phyloP scores from a whole-genome alignment of 164 flowering plant species.

The Brasenia schreberi region DNA sequence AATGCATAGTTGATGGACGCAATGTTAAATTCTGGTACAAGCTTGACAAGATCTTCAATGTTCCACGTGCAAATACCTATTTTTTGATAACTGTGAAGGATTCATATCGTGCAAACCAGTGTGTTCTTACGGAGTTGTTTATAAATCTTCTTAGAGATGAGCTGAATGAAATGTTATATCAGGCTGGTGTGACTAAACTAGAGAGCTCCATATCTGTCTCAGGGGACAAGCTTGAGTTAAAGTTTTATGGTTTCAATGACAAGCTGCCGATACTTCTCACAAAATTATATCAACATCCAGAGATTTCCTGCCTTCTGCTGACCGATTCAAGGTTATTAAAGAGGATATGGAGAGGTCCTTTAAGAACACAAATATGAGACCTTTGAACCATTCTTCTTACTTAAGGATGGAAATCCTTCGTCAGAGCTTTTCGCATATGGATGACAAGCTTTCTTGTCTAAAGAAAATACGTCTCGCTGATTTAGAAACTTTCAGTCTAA shows the following conservation, averaged over 20 bases:
- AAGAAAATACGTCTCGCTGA: no score
- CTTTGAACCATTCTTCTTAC: no score
- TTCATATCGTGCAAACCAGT: constrained; percentile 39
- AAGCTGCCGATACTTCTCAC: constrained; percentile 61
- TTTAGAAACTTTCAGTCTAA: no score
- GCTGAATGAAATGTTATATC: constrained; percentile 78
- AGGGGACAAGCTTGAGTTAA: constrained; percentile 75
- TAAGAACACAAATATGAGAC: no score
- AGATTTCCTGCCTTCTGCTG: constrained; percentile 54
- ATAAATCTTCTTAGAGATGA: constrained; percentile 80
- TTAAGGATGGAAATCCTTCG: no score
- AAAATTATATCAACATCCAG: constrained; percentile 45
- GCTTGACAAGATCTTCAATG: constrained; percentile 69
- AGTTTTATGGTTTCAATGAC: constrained; percentile 85
- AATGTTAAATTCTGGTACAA: constrained; percentile 87
- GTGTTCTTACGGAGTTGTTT: constrained; percentile 73
- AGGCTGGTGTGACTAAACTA: constrained; percentile 92
- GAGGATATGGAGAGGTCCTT: no score
- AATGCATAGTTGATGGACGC: constrained; percentile 69
- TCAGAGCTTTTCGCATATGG: no score
- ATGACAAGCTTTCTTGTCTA: no score
- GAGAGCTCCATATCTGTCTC: constrained; percentile 66
- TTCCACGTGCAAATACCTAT: constrained; percentile 92
- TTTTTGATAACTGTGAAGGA: constrained; percentile 79
- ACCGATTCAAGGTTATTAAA: no score